Conservation (phyloP, 2,329 filamentous ascomycete genomes). For the Aspergillus transmontanensis region DNA sequence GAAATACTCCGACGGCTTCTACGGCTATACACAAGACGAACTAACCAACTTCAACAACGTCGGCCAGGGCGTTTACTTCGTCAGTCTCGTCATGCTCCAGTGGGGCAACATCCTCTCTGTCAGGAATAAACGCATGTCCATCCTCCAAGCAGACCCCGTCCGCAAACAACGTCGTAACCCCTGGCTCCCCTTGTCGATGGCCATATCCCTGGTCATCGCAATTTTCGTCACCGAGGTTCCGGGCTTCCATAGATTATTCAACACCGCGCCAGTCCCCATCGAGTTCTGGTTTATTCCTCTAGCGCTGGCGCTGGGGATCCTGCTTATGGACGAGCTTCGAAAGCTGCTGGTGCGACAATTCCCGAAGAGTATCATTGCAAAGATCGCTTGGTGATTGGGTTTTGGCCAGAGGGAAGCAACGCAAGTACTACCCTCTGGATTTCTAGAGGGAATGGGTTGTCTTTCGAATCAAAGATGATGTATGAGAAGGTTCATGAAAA, state of each 20-base stretch:
- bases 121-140: conserved; percentile 55
- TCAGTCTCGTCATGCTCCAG: conserved; percentile 57
- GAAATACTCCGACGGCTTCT: conserved; percentile 51
- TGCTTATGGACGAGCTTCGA: conserved; percentile 56
- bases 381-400: conserved; percentile 50
- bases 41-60: conserved; percentile 53
- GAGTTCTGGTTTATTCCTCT: conserved; percentile 58
- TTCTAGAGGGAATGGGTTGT: neutral
- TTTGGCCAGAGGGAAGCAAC: neutral
- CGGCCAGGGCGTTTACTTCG: conserved; percentile 58
- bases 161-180: conserved; percentile 52
- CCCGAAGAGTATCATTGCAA: conserved; percentile 50
- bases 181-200: conserved; percentile 51
- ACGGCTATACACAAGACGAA: conserved; percentile 51
- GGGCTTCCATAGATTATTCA: conserved; percentile 52
- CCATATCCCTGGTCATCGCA: conserved; percentile 54
- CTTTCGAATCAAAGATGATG: neutral
- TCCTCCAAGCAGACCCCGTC: conserved; percentile 56
- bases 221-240: conserved; percentile 58
- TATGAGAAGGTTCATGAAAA: neutral
- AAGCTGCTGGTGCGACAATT: conserved; percentile 53
- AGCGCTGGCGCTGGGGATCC: conserved; percentile 53
- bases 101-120: conserved; percentile 57
- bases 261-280: conserved; percentile 53
- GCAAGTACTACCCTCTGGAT: neutral